Conservation (phyloP, 352 stramenopile genomes). For the Aphanomyces invadans region DNA sequence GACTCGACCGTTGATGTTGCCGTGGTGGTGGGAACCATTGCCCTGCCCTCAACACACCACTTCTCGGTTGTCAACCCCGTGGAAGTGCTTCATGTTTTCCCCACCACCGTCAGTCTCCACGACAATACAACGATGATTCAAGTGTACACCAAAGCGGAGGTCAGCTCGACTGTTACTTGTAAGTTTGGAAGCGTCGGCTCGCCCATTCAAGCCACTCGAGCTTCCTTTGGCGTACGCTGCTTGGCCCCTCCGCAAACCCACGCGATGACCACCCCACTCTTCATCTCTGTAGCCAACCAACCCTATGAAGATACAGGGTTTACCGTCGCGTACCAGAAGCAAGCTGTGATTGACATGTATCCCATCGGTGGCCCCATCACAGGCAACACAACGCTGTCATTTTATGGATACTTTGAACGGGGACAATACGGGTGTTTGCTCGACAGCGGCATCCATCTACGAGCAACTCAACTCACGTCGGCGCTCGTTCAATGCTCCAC, state of each 20-base stretch:
- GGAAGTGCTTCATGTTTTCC: background rate
- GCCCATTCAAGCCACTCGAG: background rate
- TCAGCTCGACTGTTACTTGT: background rate
- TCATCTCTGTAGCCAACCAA: background rate
- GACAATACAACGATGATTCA: background rate
- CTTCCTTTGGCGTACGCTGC: background rate
- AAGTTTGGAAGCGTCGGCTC: background rate
- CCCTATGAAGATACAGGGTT: background rate
- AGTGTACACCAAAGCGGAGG: background rate
- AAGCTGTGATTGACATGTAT: background rate
- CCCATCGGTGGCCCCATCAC: background rate
- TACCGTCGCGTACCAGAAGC: background rate
- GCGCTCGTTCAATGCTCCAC: background rate
- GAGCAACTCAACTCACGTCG: background rate
- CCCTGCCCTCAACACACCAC: background rate
- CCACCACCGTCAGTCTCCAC: background rate
- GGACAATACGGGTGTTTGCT: background rate
- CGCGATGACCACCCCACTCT: background rate
- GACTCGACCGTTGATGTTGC: background rate
- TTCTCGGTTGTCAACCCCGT: background rate
- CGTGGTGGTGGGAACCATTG: background rate
- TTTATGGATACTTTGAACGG: conserved; percentile 5
- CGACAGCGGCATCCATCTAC: background rate
- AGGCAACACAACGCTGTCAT: conserved; percentile 4
- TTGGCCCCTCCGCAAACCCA: background rate